Conservation (phyloP, 805 yeast species). For the Sugiyamaella marilandica region DNA sequence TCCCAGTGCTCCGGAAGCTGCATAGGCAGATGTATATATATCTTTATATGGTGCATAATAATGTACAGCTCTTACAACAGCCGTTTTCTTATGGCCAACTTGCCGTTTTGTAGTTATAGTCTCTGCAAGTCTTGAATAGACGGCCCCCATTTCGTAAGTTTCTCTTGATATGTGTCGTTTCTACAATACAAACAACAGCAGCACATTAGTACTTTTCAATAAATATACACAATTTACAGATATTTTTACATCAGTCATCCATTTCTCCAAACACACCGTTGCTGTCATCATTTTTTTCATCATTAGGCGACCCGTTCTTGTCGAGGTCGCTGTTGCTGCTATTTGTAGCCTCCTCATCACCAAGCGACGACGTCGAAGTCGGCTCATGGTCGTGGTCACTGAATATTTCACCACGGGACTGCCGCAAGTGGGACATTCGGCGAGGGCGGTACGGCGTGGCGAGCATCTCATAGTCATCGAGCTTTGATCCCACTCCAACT, state of each 20-base stretch:
- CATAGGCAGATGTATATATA: conserved; percentile 3
- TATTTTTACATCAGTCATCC: conserved; percentile 27
- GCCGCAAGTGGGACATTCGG: conserved; percentile 21
- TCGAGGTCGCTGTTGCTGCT: conserved; percentile 2
- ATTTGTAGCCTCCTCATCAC: conserved; percentile 10
- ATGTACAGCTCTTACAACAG: background rate
- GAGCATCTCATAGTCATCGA: conserved; percentile 20
- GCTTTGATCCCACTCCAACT: background rate
- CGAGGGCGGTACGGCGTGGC: conserved; percentile 20
- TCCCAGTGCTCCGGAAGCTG: conserved; percentile 3
- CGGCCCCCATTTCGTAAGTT: no score
- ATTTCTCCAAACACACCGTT: conserved; percentile 37
- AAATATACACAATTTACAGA: conserved; percentile 6
- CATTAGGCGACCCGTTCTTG: conserved; percentile 3
- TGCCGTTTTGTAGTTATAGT: no score
- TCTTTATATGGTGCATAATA: background rate
- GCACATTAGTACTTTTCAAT: background rate
- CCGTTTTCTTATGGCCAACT: no score
- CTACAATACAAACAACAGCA: no score
- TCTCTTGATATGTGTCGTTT: no score
- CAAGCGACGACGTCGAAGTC: background rate
- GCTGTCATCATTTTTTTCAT: conserved; percentile 27
- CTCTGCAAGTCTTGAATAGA: no score
- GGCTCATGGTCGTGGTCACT: background rate
- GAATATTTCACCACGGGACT: conserved; percentile 7